Evolutionary conservation across 371 early-diverging fungal genomes (phyloP).

Genomic region (Cokeromyces recurvatus): DNA sequence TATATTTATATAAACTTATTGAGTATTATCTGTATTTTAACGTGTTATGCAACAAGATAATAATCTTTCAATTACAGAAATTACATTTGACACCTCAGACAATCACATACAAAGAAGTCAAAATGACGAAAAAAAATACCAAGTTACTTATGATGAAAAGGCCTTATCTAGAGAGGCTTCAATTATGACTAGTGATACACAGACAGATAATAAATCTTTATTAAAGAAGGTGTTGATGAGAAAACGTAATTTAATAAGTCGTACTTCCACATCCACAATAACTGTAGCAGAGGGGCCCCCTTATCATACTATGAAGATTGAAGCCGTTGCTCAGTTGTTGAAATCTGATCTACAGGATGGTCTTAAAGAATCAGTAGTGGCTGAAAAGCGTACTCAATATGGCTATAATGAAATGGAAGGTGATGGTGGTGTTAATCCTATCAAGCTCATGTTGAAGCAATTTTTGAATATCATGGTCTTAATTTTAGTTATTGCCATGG

Average conservation of each 20-base stretch:
- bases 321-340: conserved; percentile 52
- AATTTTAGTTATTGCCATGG: conserved; percentile 71
- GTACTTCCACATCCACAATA: neutral
- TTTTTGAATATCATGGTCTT: conserved; percentile 78
- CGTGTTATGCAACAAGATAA: too few relatives aligned
- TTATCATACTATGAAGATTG: conserved; percentile 49
- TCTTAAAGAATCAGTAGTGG: conserved; percentile 44
- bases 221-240: conserved; percentile 7
- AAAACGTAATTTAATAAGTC: conserved; percentile 10
- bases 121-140: neutral
- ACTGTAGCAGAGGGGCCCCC: conserved; percentile 32
- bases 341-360: conserved; percentile 56
- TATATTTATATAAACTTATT: too few relatives aligned
- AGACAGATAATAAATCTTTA: conserved; percentile 3
- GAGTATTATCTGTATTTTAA: too few relatives aligned
- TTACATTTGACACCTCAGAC: neutral
- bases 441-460: conserved; percentile 67
- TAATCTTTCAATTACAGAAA: conserved; percentile 1
- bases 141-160: conserved; percentile 3
- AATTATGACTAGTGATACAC: too few relatives aligned
- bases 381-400: conserved; percentile 48
- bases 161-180: too few relatives aligned
- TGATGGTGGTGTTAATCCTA: conserved; percentile 57
- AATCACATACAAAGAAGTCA: neutral
- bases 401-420: conserved; percentile 71